A percentile compares a stretch with the other conserved stretches of the same genome.
Evolutionary conservation across 306 rosid species (phyloP).

Genomic region (Crataegus laevigata): DNA sequence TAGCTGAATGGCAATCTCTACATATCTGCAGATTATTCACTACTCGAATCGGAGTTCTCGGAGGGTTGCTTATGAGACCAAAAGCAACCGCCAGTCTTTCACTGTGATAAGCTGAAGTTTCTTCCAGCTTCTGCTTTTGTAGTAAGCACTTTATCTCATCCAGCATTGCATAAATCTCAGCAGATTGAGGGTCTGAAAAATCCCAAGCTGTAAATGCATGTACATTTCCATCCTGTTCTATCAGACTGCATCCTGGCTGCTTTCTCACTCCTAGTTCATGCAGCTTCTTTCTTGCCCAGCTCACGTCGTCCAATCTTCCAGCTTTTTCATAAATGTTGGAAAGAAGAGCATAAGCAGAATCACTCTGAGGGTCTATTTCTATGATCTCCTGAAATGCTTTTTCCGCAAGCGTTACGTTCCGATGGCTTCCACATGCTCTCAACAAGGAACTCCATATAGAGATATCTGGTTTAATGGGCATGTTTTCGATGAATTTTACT

Average conservation of each 20-base stretch:
- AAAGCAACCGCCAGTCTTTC: conserved; percentile 17
- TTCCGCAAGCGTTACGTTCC: conserved; percentile 19
- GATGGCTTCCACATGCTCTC: conserved; percentile 20
- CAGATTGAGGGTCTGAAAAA: conserved; percentile 15
- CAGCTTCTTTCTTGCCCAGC: conserved; percentile 12
- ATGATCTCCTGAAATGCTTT: conserved; percentile 19
- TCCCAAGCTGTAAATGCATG: conserved; percentile 21
- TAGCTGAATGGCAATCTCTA: conserved; percentile 15
- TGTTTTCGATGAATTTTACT: conserved; percentile 1
- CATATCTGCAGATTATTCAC: conserved; percentile 21
- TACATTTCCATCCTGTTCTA: conserved; percentile 9
- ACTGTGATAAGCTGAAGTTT: conserved; percentile 13
- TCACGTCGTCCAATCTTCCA: conserved; percentile 12
- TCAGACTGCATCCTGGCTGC: conserved; percentile 21
- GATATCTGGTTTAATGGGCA: conserved; percentile 24
- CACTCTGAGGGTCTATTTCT: conserved; percentile 11
- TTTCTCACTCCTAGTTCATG: conserved; percentile 13
- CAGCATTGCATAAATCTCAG: conserved; percentile 8
- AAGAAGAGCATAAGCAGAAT: conserved; percentile 20
- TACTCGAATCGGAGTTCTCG: conserved; percentile 10
- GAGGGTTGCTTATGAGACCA: neutral
- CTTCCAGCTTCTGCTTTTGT: neutral
- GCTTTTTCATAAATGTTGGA: conserved; percentile 14
- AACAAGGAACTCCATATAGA: conserved; percentile 17
- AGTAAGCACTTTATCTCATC: conserved; percentile 7